phyloP scores from a whole-genome alignment of 2,329 filamentous ascomycete genomes.

The Dactylellina leptospora region DNA sequence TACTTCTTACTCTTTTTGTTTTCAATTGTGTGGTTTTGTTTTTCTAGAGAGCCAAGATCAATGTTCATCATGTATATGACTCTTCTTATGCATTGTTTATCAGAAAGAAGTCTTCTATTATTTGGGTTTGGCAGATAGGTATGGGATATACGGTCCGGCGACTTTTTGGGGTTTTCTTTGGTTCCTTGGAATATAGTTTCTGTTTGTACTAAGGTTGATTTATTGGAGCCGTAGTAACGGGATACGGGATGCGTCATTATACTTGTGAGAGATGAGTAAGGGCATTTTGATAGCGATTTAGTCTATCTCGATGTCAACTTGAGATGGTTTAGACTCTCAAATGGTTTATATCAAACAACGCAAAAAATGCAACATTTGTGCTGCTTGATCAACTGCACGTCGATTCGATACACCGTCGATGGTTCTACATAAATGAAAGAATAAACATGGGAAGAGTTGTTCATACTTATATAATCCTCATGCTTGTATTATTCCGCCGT shows the following conservation, averaged over 20 bases:
- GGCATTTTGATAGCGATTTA: neutral
- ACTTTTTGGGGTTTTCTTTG: neutral
- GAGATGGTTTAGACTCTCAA: neutral
- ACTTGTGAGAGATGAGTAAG: neutral
- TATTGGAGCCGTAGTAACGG: too few species aligned
- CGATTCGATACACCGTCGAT: too few species aligned
- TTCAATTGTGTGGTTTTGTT: neutral
- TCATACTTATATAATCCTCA: too few species aligned
- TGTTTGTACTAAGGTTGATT: too few species aligned
- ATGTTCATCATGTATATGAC: too few species aligned
- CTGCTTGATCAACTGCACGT: too few species aligned
- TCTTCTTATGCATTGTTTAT: neutral
- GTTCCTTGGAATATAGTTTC: neutral
- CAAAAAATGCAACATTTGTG: conserved; percentile 38
- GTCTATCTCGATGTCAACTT: neutral
- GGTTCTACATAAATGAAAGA: neutral
- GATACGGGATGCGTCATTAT: neutral
- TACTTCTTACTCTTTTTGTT: neutral
- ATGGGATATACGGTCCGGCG: too few species aligned
- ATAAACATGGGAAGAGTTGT: conserved; percentile 4
- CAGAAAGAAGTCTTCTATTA: too few species aligned
- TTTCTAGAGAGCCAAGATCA: too few species aligned
- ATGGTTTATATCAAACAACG: conserved; percentile 4
- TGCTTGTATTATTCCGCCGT: too few species aligned
- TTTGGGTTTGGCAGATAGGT: too few species aligned